Conservation (phyloP, 805 yeast genomes). For the Ogataea siamensis region DNA sequence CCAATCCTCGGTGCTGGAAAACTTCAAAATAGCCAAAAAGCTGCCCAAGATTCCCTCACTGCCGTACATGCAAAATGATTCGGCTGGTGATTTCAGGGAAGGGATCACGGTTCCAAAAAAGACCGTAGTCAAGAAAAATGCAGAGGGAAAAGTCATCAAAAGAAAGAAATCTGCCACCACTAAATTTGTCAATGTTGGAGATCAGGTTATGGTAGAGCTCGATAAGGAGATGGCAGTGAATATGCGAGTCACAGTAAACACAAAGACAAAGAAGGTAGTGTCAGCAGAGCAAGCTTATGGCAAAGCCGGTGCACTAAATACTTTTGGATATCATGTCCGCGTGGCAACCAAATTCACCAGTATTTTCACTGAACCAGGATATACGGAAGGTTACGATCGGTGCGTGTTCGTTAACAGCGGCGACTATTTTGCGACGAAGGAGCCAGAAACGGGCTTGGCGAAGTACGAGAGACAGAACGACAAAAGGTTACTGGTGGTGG, state of each 20-base stretch:
- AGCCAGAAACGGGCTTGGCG: constrained; percentile 15
- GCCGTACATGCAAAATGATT: constrained; percentile 63
- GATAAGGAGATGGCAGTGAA: constrained; percentile 66
- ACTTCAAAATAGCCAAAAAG: constrained; percentile 61
- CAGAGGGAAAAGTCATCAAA: constrained; percentile 39
- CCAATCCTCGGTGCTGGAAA: constrained; percentile 38
- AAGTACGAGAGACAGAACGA: constrained; percentile 5
- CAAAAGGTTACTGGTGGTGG: constrained; percentile 46
- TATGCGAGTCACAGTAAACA: constrained; percentile 79
- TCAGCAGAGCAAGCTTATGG: constrained; percentile 73
- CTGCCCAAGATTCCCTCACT: constrained; percentile 70
- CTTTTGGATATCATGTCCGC: constrained; percentile 76
- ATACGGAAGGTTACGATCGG: constrained; percentile 65
- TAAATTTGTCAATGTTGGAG: constrained; percentile 76
- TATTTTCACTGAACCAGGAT: constrained; percentile 68
- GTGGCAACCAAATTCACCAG: constrained; percentile 58
- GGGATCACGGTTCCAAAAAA: constrained; percentile 55
- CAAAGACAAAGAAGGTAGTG: constrained; percentile 58
- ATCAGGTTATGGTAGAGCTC: constrained; percentile 55
- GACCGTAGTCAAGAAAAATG: constrained; percentile 37
- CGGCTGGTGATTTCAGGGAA: constrained; percentile 47
- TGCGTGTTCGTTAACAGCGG: constrained; percentile 67
- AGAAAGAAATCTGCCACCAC: constrained; percentile 56
- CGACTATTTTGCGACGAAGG: constrained; percentile 47
- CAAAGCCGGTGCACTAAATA: constrained; percentile 52